Percentiles rank a stretch among this genome's conserved stretches.
phyloP scores from a whole-genome alignment of 768 basidiomycete species.

The Chalciporus chontae region DNA sequence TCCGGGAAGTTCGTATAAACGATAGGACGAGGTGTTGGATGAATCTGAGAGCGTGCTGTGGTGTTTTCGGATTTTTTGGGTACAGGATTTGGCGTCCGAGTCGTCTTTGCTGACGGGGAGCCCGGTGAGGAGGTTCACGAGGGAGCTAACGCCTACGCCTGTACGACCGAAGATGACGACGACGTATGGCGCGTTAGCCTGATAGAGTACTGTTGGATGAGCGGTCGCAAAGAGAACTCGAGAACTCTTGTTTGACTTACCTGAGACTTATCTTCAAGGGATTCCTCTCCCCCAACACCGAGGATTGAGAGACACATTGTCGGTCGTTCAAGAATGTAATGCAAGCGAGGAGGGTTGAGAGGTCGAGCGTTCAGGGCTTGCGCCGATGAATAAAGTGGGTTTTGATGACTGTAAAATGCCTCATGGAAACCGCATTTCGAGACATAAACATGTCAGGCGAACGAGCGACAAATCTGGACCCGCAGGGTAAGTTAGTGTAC shows the following conservation, averaged over 20 bases:
- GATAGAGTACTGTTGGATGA: neutral
- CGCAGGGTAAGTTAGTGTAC: too few relatives aligned
- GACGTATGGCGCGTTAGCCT: slow-evolving; percentile 14
- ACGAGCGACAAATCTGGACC: neutral
- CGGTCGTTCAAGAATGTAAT: neutral
- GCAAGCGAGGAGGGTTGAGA: neutral
- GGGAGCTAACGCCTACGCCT: slow-evolving; percentile 28
- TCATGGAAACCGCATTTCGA: slow-evolving; percentile 13
- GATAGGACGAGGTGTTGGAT: neutral
- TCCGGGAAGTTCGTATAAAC: slow-evolving; percentile 25
- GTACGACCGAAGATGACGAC: slow-evolving; percentile 29
- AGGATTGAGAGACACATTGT: neutral
- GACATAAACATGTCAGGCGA: neutral
- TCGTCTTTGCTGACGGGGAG: slow-evolving; percentile 13
- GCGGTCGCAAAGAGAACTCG: neutral
- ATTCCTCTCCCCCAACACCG: neutral
- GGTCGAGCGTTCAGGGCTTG: neutral
- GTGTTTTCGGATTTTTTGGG: neutral
- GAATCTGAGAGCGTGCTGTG: neutral
- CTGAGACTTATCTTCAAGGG: neutral
- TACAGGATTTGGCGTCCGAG: slow-evolving; percentile 6
- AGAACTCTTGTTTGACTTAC: neutral
- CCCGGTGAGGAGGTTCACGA: slow-evolving; percentile 26
- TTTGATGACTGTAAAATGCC: slow-evolving; percentile 1
- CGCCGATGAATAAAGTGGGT: neutral